Evolutionary conservation across 73 alveolate genomes (phyloP).

Genomic region (Vitrella brassicaformis): DNA sequence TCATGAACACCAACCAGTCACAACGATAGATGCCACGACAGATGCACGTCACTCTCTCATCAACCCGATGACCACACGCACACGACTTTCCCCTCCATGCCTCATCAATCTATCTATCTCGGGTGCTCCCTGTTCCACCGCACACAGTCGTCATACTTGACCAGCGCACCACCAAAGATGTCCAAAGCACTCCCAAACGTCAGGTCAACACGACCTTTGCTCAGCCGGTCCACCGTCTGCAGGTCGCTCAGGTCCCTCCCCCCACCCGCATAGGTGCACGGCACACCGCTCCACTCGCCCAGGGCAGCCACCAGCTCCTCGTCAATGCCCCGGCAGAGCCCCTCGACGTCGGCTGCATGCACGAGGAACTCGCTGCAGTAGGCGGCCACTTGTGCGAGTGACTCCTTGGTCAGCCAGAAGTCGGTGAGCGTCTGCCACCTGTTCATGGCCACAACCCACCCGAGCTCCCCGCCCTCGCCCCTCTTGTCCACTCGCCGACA

Average conservation of each 20-base stretch:
- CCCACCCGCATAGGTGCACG: background rate
- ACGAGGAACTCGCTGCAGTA: background rate
- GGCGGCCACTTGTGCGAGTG: background rate
- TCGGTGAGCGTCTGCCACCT: background rate
- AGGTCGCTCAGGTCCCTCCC: background rate
- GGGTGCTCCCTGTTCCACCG: background rate
- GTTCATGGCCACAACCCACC: background rate
- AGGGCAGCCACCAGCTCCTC: background rate
- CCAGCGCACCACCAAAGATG: background rate
- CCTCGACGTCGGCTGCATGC: background rate
- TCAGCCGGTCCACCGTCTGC: background rate
- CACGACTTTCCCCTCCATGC: too few relatives aligned
- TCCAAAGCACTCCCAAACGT: background rate
- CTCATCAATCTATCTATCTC: too few relatives aligned
- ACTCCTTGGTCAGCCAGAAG: background rate
- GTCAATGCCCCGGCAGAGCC: background rate
- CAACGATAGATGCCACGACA: too few relatives aligned
- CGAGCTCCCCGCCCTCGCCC: background rate
- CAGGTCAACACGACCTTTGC: background rate
- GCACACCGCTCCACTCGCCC: background rate
- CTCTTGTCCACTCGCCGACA: background rate
- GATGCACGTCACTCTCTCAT: too few relatives aligned
- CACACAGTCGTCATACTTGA: background rate
- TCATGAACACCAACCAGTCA: too few relatives aligned
- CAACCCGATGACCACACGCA: too few relatives aligned